Conservation (phyloP, 1,139 yeast genomes). For the Yamadazyma buinensis region DNA sequence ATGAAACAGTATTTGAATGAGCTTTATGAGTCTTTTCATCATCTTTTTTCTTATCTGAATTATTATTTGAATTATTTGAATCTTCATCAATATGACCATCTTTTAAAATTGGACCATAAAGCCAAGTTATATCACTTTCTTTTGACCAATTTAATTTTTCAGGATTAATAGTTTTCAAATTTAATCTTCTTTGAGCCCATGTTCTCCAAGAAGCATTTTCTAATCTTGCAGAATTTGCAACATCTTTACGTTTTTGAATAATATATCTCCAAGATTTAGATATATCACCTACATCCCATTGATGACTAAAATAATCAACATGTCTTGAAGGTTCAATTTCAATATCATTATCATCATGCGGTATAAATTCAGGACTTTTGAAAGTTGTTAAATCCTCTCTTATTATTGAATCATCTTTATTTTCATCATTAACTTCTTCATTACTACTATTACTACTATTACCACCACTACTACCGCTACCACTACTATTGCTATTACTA, state of each 20-base stretch:
- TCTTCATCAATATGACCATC: slow-evolving; percentile 28
- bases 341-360: slow-evolving; percentile 84
- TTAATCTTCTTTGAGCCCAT: slow-evolving; percentile 75
- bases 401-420: background rate
- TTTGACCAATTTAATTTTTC: slow-evolving; percentile 76
- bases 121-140: slow-evolving; percentile 76
- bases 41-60: slow-evolving; percentile 21
- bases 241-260: slow-evolving; percentile 72
- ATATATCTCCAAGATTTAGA: slow-evolving; percentile 95
- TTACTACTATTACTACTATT: background rate
- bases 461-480: slow-evolving; percentile 1
- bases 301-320: slow-evolving; percentile 90
- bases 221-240: slow-evolving; percentile 62
- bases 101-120: slow-evolving; percentile 73
- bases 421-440: too few relatives aligned
- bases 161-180: slow-evolving; percentile 66
- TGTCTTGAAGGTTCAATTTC: slow-evolving; percentile 80
- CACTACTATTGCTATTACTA: background rate
- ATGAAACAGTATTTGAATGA: slow-evolving; percentile 31
- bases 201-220: slow-evolving; percentile 87
- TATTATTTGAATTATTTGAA: slow-evolving; percentile 14
- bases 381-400: slow-evolving; percentile 3
- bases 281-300: slow-evolving; percentile 93
- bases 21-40: slow-evolving; percentile 7
- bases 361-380: slow-evolving; percentile 40